Percentiles rank a stretch among this genome's conserved stretches.
Evolutionary conservation across 768 basidiomycete genomes (phyloP).

Genomic region (Podaxis sp.): DNA sequence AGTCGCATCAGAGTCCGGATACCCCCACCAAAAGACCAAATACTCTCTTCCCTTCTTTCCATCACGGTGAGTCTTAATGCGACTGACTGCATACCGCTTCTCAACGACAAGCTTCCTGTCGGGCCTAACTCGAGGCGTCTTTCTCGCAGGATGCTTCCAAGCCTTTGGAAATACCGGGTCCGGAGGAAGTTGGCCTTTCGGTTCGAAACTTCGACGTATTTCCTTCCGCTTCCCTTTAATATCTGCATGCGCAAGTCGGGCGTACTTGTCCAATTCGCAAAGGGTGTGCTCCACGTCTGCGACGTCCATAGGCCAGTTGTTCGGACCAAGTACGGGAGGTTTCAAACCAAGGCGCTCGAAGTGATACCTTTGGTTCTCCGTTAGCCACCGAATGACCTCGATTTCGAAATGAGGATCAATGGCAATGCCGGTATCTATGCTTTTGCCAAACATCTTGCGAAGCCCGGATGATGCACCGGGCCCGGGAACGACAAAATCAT

Average conservation of each 20-base stretch:
- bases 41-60: constrained; percentile 40
- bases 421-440: constrained; percentile 30
- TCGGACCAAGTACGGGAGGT: constrained; percentile 51
- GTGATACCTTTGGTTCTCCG: constrained; percentile 55
- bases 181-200: constrained; percentile 24
- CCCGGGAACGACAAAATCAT: constrained; percentile 72
- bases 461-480: constrained; percentile 68
- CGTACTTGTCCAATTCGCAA: constrained; percentile 81
- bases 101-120: constrained; percentile 35
- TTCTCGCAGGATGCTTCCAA: constrained; percentile 51
- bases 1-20: constrained; percentile 47
- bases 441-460: constrained; percentile 60
- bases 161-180: constrained; percentile 46
- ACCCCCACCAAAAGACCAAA: constrained; percentile 57
- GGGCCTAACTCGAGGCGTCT: constrained; percentile 40
- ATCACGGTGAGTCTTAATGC: constrained; percentile 38
- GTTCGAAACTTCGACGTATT: constrained; percentile 37
- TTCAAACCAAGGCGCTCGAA: constrained; percentile 58
- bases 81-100: constrained; percentile 42
- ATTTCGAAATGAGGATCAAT: constrained; percentile 42
- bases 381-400: constrained; percentile 65
- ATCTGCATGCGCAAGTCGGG: constrained; percentile 52
- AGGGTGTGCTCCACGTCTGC: constrained; percentile 78
- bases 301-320: constrained; percentile 52
- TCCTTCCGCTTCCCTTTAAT: constrained; percentile 42